Percentiles rank a stretch among this genome's conserved stretches.
Conservation (phyloP, 2,329 filamentous ascomycete species). For the Hymenoscyphus albidus region DNA sequence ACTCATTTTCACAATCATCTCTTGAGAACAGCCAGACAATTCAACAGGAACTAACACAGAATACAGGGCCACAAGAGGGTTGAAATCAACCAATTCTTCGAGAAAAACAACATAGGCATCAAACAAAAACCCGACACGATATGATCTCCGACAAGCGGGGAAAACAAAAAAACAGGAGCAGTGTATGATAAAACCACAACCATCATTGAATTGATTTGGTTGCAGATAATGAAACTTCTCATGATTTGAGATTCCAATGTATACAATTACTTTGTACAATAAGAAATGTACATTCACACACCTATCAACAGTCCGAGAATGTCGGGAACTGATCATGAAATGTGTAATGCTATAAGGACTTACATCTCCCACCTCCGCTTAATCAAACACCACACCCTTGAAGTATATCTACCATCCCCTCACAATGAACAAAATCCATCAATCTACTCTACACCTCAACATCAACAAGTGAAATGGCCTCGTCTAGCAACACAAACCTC, state of each 20-base stretch:
- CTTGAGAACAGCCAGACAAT: background rate
- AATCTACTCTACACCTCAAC: too few species aligned
- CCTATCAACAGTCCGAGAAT: too few species aligned
- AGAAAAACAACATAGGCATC: conserved; percentile 30
- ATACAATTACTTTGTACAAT: background rate
- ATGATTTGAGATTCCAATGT: background rate
- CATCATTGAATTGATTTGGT: background rate
- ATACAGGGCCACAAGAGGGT: conserved; percentile 47
- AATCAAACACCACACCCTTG: too few species aligned
- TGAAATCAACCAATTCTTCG: conserved; percentile 46
- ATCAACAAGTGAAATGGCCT: too few species aligned
- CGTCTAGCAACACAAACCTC: too few species aligned
- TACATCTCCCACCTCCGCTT: too few species aligned
- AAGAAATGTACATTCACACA: background rate
- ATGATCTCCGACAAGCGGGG: background rate
- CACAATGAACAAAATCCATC: too few species aligned
- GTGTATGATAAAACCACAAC: background rate
- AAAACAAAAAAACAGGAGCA: background rate
- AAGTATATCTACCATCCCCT: too few species aligned
- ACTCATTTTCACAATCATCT: background rate
- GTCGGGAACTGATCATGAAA: too few species aligned
- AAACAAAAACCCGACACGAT: conserved; percentile 9
- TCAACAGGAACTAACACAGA: background rate
- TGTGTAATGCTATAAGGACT: too few species aligned
- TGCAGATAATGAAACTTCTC: background rate